Evolutionary conservation across 225 moss, liverwort and hornwort species (phyloP), one percentile per base, ranked within the genome.

Genomic region (Pseudoscleropodium purum): DNA sequence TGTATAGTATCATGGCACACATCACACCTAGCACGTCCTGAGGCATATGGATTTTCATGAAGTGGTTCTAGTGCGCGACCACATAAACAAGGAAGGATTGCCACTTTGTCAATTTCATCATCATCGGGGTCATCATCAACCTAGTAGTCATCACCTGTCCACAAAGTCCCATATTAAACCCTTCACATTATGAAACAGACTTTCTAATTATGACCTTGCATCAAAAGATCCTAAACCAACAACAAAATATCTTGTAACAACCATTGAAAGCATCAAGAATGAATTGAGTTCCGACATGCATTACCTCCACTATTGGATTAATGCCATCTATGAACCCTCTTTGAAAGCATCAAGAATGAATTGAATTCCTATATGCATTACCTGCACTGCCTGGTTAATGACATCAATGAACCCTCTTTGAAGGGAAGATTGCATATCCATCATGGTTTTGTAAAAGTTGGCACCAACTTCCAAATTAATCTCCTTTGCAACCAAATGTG

Each of bases 1-100:
- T 7, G 1, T 0, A 75, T 2, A 0, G 0, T 0, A 0, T 0
- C 4, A 49, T 0, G 0, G 0, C 75, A 75, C 0, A 75, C 1
- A 11, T 49, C 5, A 33, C 75, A 75, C 0, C 0, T 0, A 31
- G 4, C 4, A 6, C 0, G 0, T 45, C 6, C 18, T 18, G 0
- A 0, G 31, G 2, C 0, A 1, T 75, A 31, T 11, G 49, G 49
- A 1, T 0, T 0, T 31, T 49, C 31, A 9, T 31, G 7, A 0
- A 49, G 0, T 19, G 20, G 12, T 19, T 75, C 7, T 11, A 49
- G 5, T 19, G 19, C 2, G 3, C 0, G 7, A 12, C 75, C 49
- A 33, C 49, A 33, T 33, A 4, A 7, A 75, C 75, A 75, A 0
- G 75, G 33, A 31, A 49, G 75, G 2, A 75, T 75, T 49, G 75